Evolutionary conservation across 2,329 filamentous ascomycete genomes (phyloP).

Genomic region (Exophiala calicioides): DNA sequence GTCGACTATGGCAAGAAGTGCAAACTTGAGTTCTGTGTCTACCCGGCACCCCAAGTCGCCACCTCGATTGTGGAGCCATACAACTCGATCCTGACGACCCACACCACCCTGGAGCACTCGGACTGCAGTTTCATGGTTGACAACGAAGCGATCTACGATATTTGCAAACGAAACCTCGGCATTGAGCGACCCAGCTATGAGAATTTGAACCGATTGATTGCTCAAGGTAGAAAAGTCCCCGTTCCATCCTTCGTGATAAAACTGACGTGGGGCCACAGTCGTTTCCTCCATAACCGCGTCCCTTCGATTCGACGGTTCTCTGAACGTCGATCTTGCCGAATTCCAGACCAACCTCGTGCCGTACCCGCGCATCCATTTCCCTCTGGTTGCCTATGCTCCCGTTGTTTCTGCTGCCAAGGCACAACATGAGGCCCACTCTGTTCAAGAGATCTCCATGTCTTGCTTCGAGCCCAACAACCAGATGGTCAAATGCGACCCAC

Average conservation of each 20-base stretch:
- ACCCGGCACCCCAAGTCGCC: slow-evolving; percentile 94
- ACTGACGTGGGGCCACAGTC: slow-evolving; percentile 57
- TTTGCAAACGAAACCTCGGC: slow-evolving; percentile 95
- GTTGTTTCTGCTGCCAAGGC: slow-evolving; percentile 95
- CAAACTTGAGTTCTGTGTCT: slow-evolving; percentile 99
- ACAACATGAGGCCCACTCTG: slow-evolving; percentile 95
- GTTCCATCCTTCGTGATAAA: not conserved
- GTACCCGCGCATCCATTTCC: slow-evolving; percentile 99
- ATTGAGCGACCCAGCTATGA: slow-evolving; percentile 98
- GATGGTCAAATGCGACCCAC: slow-evolving; percentile 99
- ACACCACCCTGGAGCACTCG: slow-evolving; percentile 98
- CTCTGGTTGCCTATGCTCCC: slow-evolving; percentile 91
- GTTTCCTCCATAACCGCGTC: slow-evolving; percentile 98
- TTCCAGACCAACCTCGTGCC: slow-evolving; percentile 99
- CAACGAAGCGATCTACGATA: slow-evolving; percentile 99
- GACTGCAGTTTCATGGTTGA: slow-evolving; percentile 99
- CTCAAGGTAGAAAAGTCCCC: slow-evolving; percentile 66
- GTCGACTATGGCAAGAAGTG: slow-evolving; percentile 99
- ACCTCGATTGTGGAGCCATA: slow-evolving; percentile 99
- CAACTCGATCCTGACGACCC: slow-evolving; percentile 98
- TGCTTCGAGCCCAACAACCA: slow-evolving; percentile 99
- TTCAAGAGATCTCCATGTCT: slow-evolving; percentile 96
- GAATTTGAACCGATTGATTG: slow-evolving; percentile 98
- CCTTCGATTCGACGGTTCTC: slow-evolving; percentile 95
- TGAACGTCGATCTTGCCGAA: slow-evolving; percentile 99